Evolutionary conservation across 257 asterid species (phyloP).

Genomic region (Gentiana dahurica): DNA sequence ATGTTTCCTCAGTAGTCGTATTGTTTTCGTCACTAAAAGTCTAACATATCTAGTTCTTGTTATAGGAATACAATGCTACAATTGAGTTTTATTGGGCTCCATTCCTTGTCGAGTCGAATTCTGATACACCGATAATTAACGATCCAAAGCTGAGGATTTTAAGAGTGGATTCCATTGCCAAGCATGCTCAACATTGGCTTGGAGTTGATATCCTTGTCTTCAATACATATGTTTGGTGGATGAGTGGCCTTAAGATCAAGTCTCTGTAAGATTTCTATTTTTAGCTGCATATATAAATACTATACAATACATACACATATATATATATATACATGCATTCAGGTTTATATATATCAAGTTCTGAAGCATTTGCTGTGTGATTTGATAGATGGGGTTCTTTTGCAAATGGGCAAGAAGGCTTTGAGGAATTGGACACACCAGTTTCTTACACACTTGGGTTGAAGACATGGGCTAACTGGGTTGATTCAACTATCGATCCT

Average conservation of each 20-base stretch:
- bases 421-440: slow-evolving; percentile 50
- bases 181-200: slow-evolving; percentile 72
- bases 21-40: no score
- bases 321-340: no score
- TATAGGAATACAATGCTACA: slow-evolving; percentile 64
- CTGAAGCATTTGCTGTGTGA: not conserved
- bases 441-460: slow-evolving; percentile 63
- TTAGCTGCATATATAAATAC: not conserved
- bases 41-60: not conserved
- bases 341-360: no score
- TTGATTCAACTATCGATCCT: slow-evolving; percentile 69
- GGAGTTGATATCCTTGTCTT: slow-evolving; percentile 76
- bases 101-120: slow-evolving; percentile 67
- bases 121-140: slow-evolving; percentile 43
- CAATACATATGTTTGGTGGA: slow-evolving; percentile 97
- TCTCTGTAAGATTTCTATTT: slow-evolving; percentile 43
- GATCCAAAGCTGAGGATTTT: slow-evolving; percentile 72
- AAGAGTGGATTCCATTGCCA: slow-evolving; percentile 74
- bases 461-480: slow-evolving; percentile 96
- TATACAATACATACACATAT: not conserved
- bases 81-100: slow-evolving; percentile 95
- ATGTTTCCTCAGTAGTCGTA: no score
- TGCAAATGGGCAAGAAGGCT: slow-evolving; percentile 72
- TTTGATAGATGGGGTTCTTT: slow-evolving; percentile 80
- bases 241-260: slow-evolving; percentile 68